Conservation (phyloP, 106 monocot species). For the Agapanthus africanus region DNA sequence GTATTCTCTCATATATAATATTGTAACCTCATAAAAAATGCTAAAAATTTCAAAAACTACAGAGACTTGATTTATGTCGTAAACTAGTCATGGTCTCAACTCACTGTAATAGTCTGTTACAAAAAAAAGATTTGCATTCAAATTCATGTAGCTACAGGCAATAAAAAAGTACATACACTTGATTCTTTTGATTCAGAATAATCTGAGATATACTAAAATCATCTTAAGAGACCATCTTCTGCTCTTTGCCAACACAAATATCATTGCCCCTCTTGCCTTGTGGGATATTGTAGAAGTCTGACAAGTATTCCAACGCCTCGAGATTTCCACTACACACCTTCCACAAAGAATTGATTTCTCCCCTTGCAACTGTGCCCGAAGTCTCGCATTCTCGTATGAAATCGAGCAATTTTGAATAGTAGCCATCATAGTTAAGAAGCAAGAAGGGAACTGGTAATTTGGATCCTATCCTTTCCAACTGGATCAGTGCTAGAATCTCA, state of each 20-base stretch:
- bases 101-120: too few relatives aligned
- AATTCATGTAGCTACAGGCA: too few relatives aligned
- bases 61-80: too few relatives aligned
- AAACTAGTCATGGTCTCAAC: too few relatives aligned
- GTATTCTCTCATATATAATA: too few relatives aligned
- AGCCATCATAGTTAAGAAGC: constrained; percentile 82
- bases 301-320: constrained; percentile 75
- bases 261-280: constrained; percentile 16
- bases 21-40: too few relatives aligned
- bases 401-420: constrained; percentile 73
- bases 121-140: too few relatives aligned
- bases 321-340: constrained; percentile 66
- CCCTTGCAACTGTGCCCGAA: constrained; percentile 57
- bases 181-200: too few relatives aligned
- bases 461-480: constrained; percentile 78
- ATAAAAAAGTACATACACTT: too few relatives aligned
- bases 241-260: neutral
- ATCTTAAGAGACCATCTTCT: neutral
- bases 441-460: constrained; percentile 72
- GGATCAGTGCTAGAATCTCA: constrained; percentile 81
- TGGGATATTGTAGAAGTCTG: constrained; percentile 51
- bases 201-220: too few relatives aligned
- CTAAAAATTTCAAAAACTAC: too few relatives aligned
- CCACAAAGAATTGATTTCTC: constrained; percentile 70
- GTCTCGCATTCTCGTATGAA: constrained; percentile 72